These are phyloP conservation scores for Leonotis leonurus DNA, from an alignment of 257 asterid genomes.

Conservation along the genomic window DNA sequence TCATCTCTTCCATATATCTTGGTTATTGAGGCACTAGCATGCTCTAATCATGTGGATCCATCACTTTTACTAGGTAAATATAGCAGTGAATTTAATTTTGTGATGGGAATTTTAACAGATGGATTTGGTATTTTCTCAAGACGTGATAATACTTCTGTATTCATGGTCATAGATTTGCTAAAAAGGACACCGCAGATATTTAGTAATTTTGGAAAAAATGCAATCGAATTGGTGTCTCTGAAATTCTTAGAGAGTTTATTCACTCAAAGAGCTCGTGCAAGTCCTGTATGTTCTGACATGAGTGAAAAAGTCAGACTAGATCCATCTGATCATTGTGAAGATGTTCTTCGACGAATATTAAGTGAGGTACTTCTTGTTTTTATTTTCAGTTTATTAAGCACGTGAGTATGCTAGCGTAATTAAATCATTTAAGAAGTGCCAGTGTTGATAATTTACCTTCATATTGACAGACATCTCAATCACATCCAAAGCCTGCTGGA, in stretches of 20 bases:
- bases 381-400: not conserved
- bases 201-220: not conserved
- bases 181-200: not conserved
- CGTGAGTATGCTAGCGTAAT: not conserved
- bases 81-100: not conserved
- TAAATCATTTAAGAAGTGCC: not conserved
- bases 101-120: not conserved
- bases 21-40: not conserved
- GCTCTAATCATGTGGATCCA: not conserved
- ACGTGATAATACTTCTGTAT: not conserved
- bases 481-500: not conserved
- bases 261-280: constrained; percentile 1
- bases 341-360: not conserved
- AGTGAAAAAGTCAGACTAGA: not conserved
- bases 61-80: not conserved
- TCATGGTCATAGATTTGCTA: not conserved
- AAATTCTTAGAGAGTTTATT: not conserved
- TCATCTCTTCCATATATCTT: not conserved
- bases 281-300: not conserved
- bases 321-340: not conserved
- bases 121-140: not conserved
- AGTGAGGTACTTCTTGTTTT: not conserved
- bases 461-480: not conserved
- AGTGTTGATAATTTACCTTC: not conserved
- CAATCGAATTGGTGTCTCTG: not conserved